A percentile compares a stretch with the other conserved stretches of the same genome.
Evolutionary conservation across 257 asterid species (phyloP).

Genomic region (Echium plantagineum): DNA sequence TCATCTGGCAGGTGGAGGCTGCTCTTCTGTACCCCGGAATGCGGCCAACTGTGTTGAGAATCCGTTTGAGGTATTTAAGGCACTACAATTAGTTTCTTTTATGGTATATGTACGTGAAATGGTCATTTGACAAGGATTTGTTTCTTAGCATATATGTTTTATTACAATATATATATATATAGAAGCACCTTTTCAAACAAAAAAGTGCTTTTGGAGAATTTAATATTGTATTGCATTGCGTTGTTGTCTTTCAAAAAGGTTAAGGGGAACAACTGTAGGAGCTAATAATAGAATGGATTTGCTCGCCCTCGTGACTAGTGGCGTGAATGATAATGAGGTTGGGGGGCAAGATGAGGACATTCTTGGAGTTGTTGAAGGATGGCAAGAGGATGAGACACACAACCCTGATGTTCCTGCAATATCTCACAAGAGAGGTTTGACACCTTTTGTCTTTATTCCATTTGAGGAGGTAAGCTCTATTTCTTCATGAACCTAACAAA

Average conservation of each 20-base stretch:
- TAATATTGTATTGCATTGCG: background rate
- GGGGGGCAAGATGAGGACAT: slow-evolving; percentile 53
- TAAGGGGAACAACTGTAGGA: slow-evolving; percentile 76
- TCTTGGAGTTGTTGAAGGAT: slow-evolving; percentile 76
- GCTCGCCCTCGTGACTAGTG: slow-evolving; percentile 71
- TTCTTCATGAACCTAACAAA: background rate
- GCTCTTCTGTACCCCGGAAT: slow-evolving; percentile 89
- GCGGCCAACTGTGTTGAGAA: slow-evolving; percentile 80
- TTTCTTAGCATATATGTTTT: background rate
- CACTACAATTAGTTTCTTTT: background rate
- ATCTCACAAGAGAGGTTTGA: slow-evolving; percentile 75
- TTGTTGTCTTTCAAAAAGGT: slow-evolving; percentile 26
- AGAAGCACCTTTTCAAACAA: background rate
- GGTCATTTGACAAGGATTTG: background rate
- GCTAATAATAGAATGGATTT: slow-evolving; percentile 92
- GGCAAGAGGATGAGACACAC: slow-evolving; percentile 93
- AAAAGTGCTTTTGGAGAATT: slow-evolving; percentile 3
- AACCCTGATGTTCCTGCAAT: slow-evolving; percentile 85
- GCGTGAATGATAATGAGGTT: slow-evolving; percentile 65
- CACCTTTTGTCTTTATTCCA: slow-evolving; percentile 87
- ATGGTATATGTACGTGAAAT: background rate
- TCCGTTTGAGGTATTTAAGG: slow-evolving; percentile 62
- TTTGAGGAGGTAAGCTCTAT: slow-evolving; percentile 66
- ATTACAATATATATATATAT: slow-evolving; percentile 1
- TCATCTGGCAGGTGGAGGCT: slow-evolving; percentile 67